Evolutionary conservation across 1,139 yeast genomes (phyloP).

Genomic region (Pichia sp.): DNA sequence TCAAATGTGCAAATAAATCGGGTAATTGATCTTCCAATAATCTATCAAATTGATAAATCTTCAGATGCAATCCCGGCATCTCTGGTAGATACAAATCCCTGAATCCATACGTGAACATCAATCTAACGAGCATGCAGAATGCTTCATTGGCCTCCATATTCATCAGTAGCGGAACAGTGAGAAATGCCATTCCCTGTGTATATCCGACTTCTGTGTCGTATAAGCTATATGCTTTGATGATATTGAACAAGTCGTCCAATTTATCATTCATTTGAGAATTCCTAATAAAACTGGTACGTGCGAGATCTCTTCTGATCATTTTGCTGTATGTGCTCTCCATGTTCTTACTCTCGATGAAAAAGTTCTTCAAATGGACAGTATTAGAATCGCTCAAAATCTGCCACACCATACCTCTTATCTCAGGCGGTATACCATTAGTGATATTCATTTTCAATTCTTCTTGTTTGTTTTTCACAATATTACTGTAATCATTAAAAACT

Average conservation of each 20-base stretch:
- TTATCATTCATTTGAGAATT: conserved; percentile 41
- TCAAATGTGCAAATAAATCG: conserved; percentile 62
- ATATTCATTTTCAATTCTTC: conserved; percentile 54
- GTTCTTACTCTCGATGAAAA: conserved; percentile 46
- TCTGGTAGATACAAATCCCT: conserved; percentile 75
- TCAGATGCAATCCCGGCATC: conserved; percentile 87
- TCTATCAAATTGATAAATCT: conserved; percentile 84
- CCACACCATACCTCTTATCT: conserved; percentile 87
- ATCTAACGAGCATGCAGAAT: conserved; percentile 68
- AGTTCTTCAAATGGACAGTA: conserved; percentile 62
- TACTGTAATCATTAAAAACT: conserved; percentile 66
- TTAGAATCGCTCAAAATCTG: conserved; percentile 82
- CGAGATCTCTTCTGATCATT: conserved; percentile 72
- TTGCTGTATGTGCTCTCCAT: conserved; percentile 61
- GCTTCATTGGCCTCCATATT: conserved; percentile 82
- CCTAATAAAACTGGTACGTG: conserved; percentile 77
- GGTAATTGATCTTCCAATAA: conserved; percentile 67
- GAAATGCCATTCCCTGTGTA: conserved; percentile 96
- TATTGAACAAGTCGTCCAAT: conserved; percentile 57
- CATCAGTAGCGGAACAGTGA: conserved; percentile 76
- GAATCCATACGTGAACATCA: conserved; percentile 80
- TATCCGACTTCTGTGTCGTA: conserved; percentile 93
- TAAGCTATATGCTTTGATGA: conserved; percentile 77
- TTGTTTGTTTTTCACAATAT: conserved; percentile 58
- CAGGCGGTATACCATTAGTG: conserved; percentile 73